phyloP scores from a whole-genome alignment of 371 early-diverging fungal species.

The Mortierella sp. region DNA sequence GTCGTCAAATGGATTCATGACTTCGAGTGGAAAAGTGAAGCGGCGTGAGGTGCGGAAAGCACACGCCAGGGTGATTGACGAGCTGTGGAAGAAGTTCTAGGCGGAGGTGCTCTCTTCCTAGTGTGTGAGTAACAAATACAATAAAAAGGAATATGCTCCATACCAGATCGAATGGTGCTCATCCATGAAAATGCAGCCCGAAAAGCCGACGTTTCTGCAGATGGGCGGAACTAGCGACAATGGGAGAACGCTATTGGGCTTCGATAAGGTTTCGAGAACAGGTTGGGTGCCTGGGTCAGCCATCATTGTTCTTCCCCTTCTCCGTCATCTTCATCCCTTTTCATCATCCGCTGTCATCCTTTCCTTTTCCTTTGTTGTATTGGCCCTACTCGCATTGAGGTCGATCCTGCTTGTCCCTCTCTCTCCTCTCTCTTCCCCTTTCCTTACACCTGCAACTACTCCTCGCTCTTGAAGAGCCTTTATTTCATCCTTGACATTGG shows the following conservation, averaged over 20 bases:
- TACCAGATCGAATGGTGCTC: too few species aligned
- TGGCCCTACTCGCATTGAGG: too few species aligned
- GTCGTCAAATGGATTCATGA: conserved; percentile 62
- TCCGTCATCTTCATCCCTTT: background rate
- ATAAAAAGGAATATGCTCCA: too few species aligned
- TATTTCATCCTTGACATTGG: background rate
- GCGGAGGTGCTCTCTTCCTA: background rate
- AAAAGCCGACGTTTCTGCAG: too few species aligned
- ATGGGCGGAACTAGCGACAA: too few species aligned
- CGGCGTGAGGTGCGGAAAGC: conserved; percentile 62
- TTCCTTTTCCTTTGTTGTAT: background rate
- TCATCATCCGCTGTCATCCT: background rate
- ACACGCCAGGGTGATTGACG: conserved; percentile 59
- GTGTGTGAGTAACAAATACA: background rate
- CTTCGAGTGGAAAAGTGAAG: conserved; percentile 69
- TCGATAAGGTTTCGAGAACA: too few species aligned
- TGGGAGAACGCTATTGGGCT: too few species aligned
- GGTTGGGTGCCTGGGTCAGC: too few species aligned
- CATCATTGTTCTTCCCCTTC: too few species aligned
- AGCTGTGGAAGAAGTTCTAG: conserved; percentile 55
- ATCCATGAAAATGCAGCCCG: too few species aligned
- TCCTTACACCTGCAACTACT: background rate
- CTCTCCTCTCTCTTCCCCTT: background rate
- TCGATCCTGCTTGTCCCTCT: background rate
- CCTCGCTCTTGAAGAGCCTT: background rate